Base-by-base conservation (phyloP, 768 basidiomycete genomes). In the Hygrophoropsis aurantiaca region DNA sequence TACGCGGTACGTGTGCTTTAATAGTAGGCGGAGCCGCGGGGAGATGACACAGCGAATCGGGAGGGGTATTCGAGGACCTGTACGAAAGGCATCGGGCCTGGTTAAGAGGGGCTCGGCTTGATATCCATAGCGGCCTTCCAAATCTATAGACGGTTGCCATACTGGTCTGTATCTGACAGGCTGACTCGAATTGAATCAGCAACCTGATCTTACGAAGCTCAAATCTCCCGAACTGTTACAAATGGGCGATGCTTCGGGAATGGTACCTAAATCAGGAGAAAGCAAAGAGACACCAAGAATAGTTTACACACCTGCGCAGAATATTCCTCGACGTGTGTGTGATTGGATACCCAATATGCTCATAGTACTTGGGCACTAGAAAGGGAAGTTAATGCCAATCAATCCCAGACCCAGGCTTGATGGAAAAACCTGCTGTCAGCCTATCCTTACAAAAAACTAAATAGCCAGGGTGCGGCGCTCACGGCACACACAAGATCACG, bases 101-200 rank as follows among this genome's bases (percentile, higher is more conserved):
- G 60, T 72, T 70, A 70, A 77, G 70, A 74, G 73, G 71, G 69
- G 71, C 53, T 65, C 70, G 72, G 70, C 61, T 56, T 39, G 52
- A 53, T 45, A 60, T 55, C 49, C 62, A 54, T 56, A 37, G 60
- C 51, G 60, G 58, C 50, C 56, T 56, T 61, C 65, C 61, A 63
- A 67, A 46, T 49, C 57, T 64, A 56, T 55, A 59, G 52, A 43
- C 24, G 53, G 58, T 50, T 59, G 64, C 63, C 67, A 72, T 67
- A 66, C 54, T 48, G 41, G 64, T 64, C 62, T 63, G 62, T 58
- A 56, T 65, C 64, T 71, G 62, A 59, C 55, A 62, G 45, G 21
- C 63, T 77, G 74, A 76, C 74, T 77, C 70, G 67, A 54, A 51
- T 60, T 60, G 65, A 68, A 64, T 69, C 61, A 66, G 62, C 41